Conservation (phyloP, 164 flowering plant genomes). For the Berberis thunbergii region DNA sequence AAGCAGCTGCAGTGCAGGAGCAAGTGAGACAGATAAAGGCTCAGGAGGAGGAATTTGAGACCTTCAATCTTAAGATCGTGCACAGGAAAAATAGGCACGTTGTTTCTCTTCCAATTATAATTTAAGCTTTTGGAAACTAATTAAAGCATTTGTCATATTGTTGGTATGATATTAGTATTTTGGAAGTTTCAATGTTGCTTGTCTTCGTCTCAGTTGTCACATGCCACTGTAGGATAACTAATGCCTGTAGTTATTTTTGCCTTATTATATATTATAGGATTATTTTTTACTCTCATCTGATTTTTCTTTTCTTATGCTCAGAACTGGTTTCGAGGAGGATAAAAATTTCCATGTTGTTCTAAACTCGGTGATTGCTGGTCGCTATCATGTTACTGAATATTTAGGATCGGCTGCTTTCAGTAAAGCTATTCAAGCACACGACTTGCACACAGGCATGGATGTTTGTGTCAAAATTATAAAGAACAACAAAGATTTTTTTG, state of each 20-base stretch:
- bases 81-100: slow-evolving; percentile 94
- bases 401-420: slow-evolving; percentile 99
- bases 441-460: slow-evolving; percentile 97
- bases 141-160: no score
- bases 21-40: slow-evolving; percentile 93
- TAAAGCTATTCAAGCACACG: slow-evolving; percentile 99
- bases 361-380: slow-evolving; percentile 95
- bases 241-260: background rate
- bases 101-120: slow-evolving; percentile 1
- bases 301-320: slow-evolving; percentile 24
- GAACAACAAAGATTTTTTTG: slow-evolving; percentile 99
- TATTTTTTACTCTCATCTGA: background rate
- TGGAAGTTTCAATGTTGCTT: no score
- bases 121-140: no score
- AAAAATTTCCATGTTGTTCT: slow-evolving; percentile 93
- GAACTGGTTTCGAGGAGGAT: slow-evolving; percentile 99
- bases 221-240: no score
- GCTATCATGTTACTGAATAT: slow-evolving; percentile 98
- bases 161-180: no score
- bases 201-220: no score
- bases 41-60: slow-evolving; percentile 97
- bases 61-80: slow-evolving; percentile 87
- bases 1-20: slow-evolving; percentile 93
- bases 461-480: slow-evolving; percentile 97
- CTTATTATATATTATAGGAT: background rate